These are phyloP conservation scores for Quercus phellos DNA, from an alignment of 331 rosid genomes.

Conservation along the genomic window DNA sequence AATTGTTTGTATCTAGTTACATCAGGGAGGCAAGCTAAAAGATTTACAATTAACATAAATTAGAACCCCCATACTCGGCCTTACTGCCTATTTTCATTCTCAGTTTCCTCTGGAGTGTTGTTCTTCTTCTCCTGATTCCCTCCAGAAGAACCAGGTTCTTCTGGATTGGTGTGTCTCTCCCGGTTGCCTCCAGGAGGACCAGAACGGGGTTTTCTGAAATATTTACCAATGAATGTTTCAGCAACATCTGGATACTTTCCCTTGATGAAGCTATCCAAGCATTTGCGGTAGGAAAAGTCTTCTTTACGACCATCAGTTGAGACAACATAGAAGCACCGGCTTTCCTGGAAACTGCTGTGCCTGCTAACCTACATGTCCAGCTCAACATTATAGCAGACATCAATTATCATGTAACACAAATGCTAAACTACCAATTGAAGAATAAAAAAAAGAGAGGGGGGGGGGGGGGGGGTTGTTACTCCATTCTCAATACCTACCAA, in stretches of 20 bases:
- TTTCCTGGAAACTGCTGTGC: conserved; percentile 64
- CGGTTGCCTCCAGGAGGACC: conserved; percentile 24
- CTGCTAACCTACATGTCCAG: conserved; percentile 53
- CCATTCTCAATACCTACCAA: no score
- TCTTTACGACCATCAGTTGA: conserved; percentile 57
- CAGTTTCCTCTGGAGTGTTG: conserved; percentile 16
- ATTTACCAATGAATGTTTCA: no score
- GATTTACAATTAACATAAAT: not conserved
- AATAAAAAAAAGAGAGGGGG: not conserved
- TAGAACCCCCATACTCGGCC: not conserved
- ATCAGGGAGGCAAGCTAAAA: not conserved
- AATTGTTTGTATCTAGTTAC: conserved; percentile 1
- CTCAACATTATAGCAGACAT: not conserved
- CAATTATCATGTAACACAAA: not conserved
- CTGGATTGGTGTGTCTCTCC: conserved; percentile 24
- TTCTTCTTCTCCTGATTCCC: conserved; percentile 7
- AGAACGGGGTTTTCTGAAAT: conserved; percentile 9
- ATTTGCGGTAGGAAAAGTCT: conserved; percentile 77
- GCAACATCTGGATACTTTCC: conserved; percentile 35
- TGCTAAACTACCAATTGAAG: not conserved
- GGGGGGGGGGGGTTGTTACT: no score
- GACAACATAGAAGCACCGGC: conserved; percentile 72
- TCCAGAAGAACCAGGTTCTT: not conserved
- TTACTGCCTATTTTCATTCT: conserved; percentile 15
- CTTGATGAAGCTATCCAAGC: conserved; percentile 53